Evolutionary conservation across 2,329 filamentous ascomycete species (phyloP).

Genomic region (Trichoderma aggressivum): DNA sequence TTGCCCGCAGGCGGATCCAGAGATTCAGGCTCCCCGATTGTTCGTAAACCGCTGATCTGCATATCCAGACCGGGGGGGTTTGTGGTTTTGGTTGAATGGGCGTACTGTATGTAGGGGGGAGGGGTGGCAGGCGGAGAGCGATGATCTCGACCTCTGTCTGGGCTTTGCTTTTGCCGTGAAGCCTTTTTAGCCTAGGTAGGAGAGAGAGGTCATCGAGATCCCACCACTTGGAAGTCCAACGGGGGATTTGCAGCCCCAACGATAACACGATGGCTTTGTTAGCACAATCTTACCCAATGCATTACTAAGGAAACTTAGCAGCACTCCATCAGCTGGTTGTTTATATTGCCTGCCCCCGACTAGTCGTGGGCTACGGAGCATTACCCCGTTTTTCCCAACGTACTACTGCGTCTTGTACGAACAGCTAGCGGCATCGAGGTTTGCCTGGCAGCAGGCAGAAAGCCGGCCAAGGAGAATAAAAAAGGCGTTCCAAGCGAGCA

Average conservation of each 20-base stretch:
- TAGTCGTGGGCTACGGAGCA: not conserved
- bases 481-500: not conserved
- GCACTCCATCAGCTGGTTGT: conserved; percentile 2
- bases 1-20: not conserved
- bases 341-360: not conserved
- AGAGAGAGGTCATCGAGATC: not conserved
- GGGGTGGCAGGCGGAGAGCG: not conserved
- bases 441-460: not conserved
- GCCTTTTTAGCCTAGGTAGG: not conserved
- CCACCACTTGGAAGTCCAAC: not conserved
- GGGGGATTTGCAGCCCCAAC: not conserved
- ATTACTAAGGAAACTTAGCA: conserved; percentile 2
- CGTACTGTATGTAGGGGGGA: not conserved
- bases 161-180: not conserved
- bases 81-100: not conserved
- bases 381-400: not conserved
- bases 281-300: not conserved
- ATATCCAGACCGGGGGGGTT: not conserved
- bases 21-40: conserved; percentile 9
- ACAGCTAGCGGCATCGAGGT: not conserved
- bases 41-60: conserved; percentile 4
- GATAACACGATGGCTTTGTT: not conserved
- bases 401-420: not conserved
- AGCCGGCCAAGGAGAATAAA: not conserved
- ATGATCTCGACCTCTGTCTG: not conserved